Percentiles rank a stretch among this genome's conserved stretches.
Evolutionary conservation across 2,329 filamentous ascomycete genomes (phyloP).

Genomic region (Alternaria sp.): DNA sequence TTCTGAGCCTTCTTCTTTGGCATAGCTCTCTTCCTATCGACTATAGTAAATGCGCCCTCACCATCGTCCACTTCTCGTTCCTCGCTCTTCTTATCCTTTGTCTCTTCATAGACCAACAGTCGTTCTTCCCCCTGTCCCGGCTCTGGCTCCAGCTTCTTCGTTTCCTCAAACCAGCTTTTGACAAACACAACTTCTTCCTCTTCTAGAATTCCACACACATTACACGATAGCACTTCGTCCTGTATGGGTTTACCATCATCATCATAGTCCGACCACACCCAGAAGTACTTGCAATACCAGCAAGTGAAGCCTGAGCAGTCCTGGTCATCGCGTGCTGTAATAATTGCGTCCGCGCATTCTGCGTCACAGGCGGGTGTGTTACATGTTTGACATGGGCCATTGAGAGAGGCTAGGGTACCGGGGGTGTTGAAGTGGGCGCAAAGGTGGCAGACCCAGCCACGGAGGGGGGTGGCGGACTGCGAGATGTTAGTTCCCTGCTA

Average conservation of each 20-base stretch:
- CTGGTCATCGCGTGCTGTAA: not conserved
- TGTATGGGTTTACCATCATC: not conserved
- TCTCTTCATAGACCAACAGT: too few species aligned
- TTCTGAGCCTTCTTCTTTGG: not conserved
- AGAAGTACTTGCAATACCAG: constrained; percentile 1
- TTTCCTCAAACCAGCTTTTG: not conserved
- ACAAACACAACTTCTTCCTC: not conserved
- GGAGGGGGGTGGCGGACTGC: not conserved
- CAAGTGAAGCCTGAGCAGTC: not conserved
- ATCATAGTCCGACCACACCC: not conserved
- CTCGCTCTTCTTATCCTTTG: not conserved
- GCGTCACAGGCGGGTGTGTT: not conserved
- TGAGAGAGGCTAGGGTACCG: not conserved
- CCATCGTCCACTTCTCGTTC: not conserved
- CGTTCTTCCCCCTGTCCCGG: not conserved
- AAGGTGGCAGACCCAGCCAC: not conserved
- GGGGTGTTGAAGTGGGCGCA: not conserved
- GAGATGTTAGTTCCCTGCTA: not conserved
- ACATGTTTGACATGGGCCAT: not conserved
- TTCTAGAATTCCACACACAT: not conserved
- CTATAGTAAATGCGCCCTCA: not conserved
- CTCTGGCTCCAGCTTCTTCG: not conserved
- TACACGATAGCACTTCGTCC: not conserved
- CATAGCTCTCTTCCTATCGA: not conserved
- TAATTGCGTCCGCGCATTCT: not conserved